phyloP scores from a whole-genome alignment of 257 asterid species.

The Lavandula angustifolia region DNA sequence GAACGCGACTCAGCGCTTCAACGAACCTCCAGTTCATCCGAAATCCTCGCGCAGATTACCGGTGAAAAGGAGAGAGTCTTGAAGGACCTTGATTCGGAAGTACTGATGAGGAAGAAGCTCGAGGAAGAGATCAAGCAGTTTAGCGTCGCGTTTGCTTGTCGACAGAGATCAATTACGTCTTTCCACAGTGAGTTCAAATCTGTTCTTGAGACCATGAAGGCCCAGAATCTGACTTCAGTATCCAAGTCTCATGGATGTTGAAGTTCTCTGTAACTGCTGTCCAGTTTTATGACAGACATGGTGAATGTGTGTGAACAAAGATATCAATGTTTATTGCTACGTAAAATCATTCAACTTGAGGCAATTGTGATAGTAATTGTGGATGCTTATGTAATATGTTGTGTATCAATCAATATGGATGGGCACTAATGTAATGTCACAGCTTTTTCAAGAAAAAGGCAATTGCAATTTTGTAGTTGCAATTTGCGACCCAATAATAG shows the following conservation, averaged over 20 bases:
- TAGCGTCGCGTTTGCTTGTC: constrained; percentile 53
- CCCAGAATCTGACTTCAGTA: constrained; percentile 47
- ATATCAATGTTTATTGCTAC: background rate
- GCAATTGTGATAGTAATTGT: too few species aligned
- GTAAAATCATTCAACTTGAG: constrained; percentile 9
- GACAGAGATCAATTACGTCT: constrained; percentile 57
- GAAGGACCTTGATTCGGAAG: constrained; percentile 60
- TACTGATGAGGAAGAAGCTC: constrained; percentile 65
- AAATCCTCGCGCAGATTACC: constrained; percentile 48
- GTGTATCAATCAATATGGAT: too few species aligned
- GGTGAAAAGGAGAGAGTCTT: constrained; percentile 62
- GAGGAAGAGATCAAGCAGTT: constrained; percentile 75
- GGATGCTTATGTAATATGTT: background rate
- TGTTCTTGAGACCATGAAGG: constrained; percentile 56
- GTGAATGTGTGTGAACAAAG: constrained; percentile 1
- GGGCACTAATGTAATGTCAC: too few species aligned
- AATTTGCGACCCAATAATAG: too few species aligned
- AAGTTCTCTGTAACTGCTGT: constrained; percentile 20
- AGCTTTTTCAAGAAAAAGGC: too few species aligned
- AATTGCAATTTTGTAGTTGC: too few species aligned
- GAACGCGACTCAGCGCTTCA: constrained; percentile 53
- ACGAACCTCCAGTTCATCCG: constrained; percentile 46
- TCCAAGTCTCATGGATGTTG: constrained; percentile 71
- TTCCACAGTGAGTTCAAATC: constrained; percentile 65
- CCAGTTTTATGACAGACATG: background rate